A percentile compares a stretch with the other conserved stretches of the same genome.
These are phyloP conservation scores for Kwoniella heveanensis DNA, from an alignment of 768 basidiomycete species.

Conservation along the genomic window DNA sequence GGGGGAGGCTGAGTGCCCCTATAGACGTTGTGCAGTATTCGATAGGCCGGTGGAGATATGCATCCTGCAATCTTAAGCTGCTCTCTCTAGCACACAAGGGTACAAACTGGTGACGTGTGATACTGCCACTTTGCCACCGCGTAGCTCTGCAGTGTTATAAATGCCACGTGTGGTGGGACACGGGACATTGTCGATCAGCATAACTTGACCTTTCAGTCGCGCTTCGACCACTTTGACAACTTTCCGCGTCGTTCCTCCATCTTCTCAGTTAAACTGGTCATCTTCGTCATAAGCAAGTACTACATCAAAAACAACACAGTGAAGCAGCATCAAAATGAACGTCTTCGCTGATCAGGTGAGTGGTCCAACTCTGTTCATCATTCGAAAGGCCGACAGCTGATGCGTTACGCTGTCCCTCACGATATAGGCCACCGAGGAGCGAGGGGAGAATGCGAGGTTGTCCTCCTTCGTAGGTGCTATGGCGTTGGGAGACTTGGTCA, in stretches of 20 bases:
- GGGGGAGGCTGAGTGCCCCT: too few relatives aligned
- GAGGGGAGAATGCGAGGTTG: conserved; percentile 95
- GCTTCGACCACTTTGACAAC: conserved; percentile 18
- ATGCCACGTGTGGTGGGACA: conserved; percentile 17
- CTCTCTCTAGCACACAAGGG: too few relatives aligned
- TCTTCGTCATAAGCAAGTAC: not conserved
- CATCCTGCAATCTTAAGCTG: too few relatives aligned
- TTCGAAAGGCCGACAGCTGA: not conserved
- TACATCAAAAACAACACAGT: not conserved
- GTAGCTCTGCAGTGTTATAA: not conserved
- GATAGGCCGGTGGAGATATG: too few relatives aligned
- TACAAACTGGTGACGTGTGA: not conserved
- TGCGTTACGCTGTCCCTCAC: not conserved
- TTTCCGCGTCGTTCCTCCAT: conserved; percentile 19
- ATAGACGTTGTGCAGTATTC: not conserved
- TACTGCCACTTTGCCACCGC: conserved; percentile 2
- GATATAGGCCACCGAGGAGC: conserved; percentile 68
- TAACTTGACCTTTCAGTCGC: not conserved
- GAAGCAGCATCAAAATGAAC: conserved; percentile 45
- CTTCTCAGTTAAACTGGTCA: not conserved
- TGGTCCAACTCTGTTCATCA: too few relatives aligned
- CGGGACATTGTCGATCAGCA: not conserved
- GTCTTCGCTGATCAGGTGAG: conserved; percentile 48
- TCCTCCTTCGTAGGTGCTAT: conserved; percentile 97
- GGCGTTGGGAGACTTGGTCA: conserved; percentile 96